phyloP scores from a whole-genome alignment of 495 filamentous ascomycete species.

The Amniculicola lignicola region DNA sequence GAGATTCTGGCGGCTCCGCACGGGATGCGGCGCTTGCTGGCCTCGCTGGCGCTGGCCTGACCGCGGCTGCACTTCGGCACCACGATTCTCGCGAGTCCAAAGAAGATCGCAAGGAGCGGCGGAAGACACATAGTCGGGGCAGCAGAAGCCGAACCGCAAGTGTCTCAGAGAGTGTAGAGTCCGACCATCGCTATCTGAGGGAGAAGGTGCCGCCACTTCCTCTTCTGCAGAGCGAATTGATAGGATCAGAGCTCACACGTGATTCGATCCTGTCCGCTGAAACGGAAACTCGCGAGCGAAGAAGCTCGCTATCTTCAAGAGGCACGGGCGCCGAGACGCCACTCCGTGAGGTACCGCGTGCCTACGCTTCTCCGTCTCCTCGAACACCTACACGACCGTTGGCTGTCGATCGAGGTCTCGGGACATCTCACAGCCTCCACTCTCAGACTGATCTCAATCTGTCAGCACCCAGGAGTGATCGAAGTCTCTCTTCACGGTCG shows the following conservation, averaged over 20 bases:
- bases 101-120: conserved; percentile 50
- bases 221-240: conserved; percentile 75
- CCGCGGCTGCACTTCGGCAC: conserved; percentile 60
- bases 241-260: conserved; percentile 80
- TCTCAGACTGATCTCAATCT: conserved; percentile 55
- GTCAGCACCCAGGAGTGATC: conserved; percentile 50
- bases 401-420: conserved; percentile 49
- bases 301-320: conserved; percentile 53
- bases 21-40: conserved; percentile 57
- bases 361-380: conserved; percentile 54
- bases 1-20: conserved; percentile 37
- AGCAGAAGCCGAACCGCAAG: conserved; percentile 56
- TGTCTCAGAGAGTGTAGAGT: conserved; percentile 47
- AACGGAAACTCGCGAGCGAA: conserved; percentile 55
- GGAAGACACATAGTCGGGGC: conserved; percentile 47
- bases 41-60: conserved; percentile 56
- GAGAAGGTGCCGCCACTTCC: conserved; percentile 73
- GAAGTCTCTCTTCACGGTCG: conserved; percentile 45
- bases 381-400: conserved; percentile 54
- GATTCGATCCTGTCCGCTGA: conserved; percentile 83
- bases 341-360: conserved; percentile 55
- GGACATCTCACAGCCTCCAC: conserved; percentile 57
- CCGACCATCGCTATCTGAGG: conserved; percentile 43
- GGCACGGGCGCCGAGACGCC: conserved; percentile 51
- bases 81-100: conserved; percentile 55